Conservation (phyloP, 2,329 filamentous ascomycete genomes). For the Fusarium lateritium region DNA sequence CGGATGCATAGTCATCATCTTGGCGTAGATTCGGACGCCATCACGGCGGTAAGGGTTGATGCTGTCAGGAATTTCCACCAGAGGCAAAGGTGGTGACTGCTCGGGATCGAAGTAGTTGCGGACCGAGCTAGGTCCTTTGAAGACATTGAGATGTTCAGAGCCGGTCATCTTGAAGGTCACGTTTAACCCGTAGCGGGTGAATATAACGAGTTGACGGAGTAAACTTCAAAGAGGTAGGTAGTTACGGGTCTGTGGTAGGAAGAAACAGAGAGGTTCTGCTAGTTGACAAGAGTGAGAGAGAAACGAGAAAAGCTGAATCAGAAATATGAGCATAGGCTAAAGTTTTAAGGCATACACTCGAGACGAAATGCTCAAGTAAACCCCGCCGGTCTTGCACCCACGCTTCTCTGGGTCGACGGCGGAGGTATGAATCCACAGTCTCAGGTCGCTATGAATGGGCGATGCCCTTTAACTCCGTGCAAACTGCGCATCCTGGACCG, state of each 20-base stretch:
- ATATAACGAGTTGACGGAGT: slow-evolving; percentile 8
- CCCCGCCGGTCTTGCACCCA: slow-evolving; percentile 30
- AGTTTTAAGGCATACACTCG: slow-evolving; percentile 27
- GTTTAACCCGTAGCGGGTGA: slow-evolving; percentile 14
- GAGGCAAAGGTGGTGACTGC: slow-evolving; percentile 67
- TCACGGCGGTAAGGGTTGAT: slow-evolving; percentile 70
- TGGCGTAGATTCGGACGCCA: slow-evolving; percentile 74
- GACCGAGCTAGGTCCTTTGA: slow-evolving; percentile 68
- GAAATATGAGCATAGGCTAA: slow-evolving; percentile 12
- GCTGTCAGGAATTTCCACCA: slow-evolving; percentile 70
- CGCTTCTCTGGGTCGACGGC: slow-evolving; percentile 38
- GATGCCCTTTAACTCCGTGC: slow-evolving; percentile 10
- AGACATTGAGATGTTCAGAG: slow-evolving; percentile 63
- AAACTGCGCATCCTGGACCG: slow-evolving; percentile 13
- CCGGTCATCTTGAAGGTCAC: slow-evolving; percentile 45
- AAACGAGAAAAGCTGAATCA: slow-evolving; percentile 4
- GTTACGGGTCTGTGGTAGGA: not conserved
- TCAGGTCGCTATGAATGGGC: not conserved
- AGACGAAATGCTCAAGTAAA: slow-evolving; percentile 20
- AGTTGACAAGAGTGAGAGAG: not conserved
- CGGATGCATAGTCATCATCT: slow-evolving; percentile 74
- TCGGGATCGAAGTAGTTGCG: slow-evolving; percentile 73
- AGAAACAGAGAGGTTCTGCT: slow-evolving; percentile 2
- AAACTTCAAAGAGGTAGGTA: not conserved
- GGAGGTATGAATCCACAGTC: slow-evolving; percentile 34